Evolutionary conservation across 306 rosid genomes (phyloP), one percentile per base, ranked within the genome.

Genomic region (Trifolium fragiferum): DNA sequence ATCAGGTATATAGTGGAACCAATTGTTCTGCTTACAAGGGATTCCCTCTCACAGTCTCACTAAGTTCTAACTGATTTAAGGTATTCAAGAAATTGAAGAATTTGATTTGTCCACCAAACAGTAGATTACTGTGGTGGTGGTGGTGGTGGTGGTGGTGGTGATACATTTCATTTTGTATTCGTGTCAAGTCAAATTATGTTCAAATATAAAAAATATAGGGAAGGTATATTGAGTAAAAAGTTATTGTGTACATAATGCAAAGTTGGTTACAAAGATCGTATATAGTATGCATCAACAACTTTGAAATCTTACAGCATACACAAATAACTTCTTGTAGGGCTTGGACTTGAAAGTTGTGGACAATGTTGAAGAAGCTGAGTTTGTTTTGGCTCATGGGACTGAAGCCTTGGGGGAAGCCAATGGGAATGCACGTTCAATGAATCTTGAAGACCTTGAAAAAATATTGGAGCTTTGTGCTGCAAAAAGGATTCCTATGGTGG

Each of bases 311-410:
- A 77, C 46, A 10, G 40, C 18, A 18, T 55, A 1, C 40, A 16
- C 40, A 16, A 46, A 70, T 77, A 44, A 74, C 70, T 70, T 76
- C 43, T 64, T 78, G 37, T 76, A 93, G 98, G 97, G 95, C 76
- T 86, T 94, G 70, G 93, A 83, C 38, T 82, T 94, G 84, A 79
- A 75, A 83, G 92, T 94, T 43, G 98, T 91, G 75, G 91, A 90
- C 62, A 80, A 87, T 69, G 90, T 83, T 79, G 86, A 83, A 78
- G 96, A 90, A 67, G 97, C 98, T 23, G 93, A 94, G 40, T 94
- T 94, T 86, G 73, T 94, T 85, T 87, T 94, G 93, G 97, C 86
- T 60, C 98, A 94, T 81, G 98, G 98, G 46, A 86, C 91, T 13
- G 98, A 94, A 86, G 98, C 98, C 75, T 74, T 94, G 84, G 98